These are phyloP conservation scores for Botrytis deweyae DNA, from an alignment of 2,329 filamentous ascomycete genomes.

Conservation along the genomic window DNA sequence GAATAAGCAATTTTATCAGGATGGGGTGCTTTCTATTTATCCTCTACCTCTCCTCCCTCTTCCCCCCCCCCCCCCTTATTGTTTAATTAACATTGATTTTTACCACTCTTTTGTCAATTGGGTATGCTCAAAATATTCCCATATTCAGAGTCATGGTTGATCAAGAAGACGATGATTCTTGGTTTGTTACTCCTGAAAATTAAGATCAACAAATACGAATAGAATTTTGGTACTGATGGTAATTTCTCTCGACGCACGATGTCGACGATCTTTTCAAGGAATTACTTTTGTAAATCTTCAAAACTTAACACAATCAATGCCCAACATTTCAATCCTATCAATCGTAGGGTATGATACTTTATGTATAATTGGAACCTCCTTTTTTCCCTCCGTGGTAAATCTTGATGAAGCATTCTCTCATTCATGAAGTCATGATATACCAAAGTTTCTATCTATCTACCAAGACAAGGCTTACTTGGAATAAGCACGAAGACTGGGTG, in stretches of 20 bases:
- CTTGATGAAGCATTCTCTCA: background rate
- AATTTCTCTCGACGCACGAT: background rate
- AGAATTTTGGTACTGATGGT: background rate
- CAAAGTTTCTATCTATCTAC: background rate
- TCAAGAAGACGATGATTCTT: background rate
- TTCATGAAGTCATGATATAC: conserved; percentile 2
- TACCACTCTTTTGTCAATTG: background rate
- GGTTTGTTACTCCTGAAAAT: background rate
- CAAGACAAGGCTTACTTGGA: background rate
- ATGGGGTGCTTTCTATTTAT: background rate
- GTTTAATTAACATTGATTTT: background rate
- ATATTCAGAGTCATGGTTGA: background rate
- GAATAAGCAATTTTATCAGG: no score
- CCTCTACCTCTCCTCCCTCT: background rate
- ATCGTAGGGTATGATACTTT: background rate
- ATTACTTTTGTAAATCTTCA: background rate
- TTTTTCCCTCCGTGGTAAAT: background rate
- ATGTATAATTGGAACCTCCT: background rate
- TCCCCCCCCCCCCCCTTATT: background rate
- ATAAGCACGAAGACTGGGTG: background rate
- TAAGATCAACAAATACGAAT: background rate
- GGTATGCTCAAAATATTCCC: background rate
- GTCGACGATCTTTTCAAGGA: background rate
- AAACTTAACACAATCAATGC: background rate
- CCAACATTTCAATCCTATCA: background rate